phyloP scores from a whole-genome alignment of 805 yeast species.

The Debaryomyces castellii region DNA sequence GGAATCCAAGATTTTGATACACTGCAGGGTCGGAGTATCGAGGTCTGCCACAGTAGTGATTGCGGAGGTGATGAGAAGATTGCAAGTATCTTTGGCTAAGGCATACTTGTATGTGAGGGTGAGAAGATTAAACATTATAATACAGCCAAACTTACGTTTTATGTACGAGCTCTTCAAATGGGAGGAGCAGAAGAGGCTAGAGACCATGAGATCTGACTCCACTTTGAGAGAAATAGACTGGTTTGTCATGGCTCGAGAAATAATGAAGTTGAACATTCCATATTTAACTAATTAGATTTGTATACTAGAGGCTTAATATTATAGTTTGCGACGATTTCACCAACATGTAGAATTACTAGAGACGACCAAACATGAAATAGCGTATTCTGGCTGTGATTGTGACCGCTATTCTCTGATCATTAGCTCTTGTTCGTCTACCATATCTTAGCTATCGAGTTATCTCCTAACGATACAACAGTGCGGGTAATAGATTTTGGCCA shows the following conservation, averaged over 20 bases:
- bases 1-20: conserved; percentile 55
- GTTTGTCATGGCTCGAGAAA: conserved; percentile 83
- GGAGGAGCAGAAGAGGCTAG: conserved; percentile 30
- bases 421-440: too few relatives aligned
- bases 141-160: conserved; percentile 89
- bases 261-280: conserved; percentile 71
- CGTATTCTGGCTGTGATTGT: too few relatives aligned
- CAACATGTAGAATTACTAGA: too few relatives aligned
- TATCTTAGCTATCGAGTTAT: too few relatives aligned
- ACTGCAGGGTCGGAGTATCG: conserved; percentile 95
- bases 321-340: too few relatives aligned
- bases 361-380: too few relatives aligned
- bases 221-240: conserved; percentile 73
- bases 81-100: conserved; percentile 62
- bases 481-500: background rate
- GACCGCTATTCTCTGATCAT: too few relatives aligned
- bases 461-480: background rate
- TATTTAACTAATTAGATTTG: conserved; percentile 39
- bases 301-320: background rate
- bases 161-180: conserved; percentile 81
- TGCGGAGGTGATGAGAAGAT: conserved; percentile 87
- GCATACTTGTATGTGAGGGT: conserved; percentile 91
- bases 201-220: conserved; percentile 9
- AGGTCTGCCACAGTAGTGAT: conserved; percentile 94
- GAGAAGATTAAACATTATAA: conserved; percentile 83